These are phyloP conservation scores for barley (Hordeum vulgare) DNA, from an alignment of 176 grass and related monocot species.

Conservation along the genomic window MorexV3_pseudomolecules_assembly NC_058522.1:518026709-518027208, in stretches of 20 bases:
- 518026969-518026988: background rate
- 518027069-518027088: background rate
- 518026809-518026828: too few relatives aligned
- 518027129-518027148: too few relatives aligned
- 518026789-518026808: background rate
- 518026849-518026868: background rate
- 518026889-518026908: too few relatives aligned
- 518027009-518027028: background rate
- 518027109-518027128: background rate
- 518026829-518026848: background rate
- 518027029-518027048: background rate
- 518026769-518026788: background rate
- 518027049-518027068: too few relatives aligned
- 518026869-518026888: background rate
- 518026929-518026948: background rate
- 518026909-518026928: too few relatives aligned
- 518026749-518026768: background rate
- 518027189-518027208: too few relatives aligned
- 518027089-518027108: background rate
- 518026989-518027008: background rate
- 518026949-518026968: background rate
- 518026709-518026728: slow-evolving; percentile 40
- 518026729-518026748: slow-evolving; percentile 23
- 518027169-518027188: too few relatives aligned
- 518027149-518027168: too few relatives aligned